Evolutionary conservation across 768 basidiomycete genomes (phyloP).

Genomic region (Rhizopogon rudus): DNA sequence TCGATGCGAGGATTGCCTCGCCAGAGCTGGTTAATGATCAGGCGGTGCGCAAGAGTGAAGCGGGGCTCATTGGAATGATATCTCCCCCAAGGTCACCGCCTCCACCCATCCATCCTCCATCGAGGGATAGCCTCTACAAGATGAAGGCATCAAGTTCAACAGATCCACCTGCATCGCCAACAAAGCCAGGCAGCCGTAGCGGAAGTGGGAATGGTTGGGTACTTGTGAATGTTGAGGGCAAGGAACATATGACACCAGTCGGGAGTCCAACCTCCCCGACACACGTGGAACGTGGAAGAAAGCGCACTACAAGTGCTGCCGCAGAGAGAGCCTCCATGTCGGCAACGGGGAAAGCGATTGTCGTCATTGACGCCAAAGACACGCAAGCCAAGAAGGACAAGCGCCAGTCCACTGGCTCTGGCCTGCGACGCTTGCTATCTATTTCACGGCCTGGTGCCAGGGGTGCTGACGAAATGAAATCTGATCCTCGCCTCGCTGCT

Average conservation of each 20-base stretch:
- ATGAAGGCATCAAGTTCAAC: constrained; percentile 15
- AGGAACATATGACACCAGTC: constrained; percentile 24
- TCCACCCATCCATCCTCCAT: constrained; percentile 21
- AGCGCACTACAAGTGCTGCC: constrained; percentile 9
- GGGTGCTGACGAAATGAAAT: constrained; percentile 23
- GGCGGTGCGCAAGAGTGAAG: constrained; percentile 55
- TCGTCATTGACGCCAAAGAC: constrained; percentile 54
- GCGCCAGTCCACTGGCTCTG: constrained; percentile 23
- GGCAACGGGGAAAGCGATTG: constrained; percentile 57
- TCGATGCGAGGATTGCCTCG: constrained; percentile 44
- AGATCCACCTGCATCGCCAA: constrained; percentile 25
- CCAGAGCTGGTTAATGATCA: constrained; percentile 47
- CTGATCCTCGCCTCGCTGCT: constrained; percentile 19
- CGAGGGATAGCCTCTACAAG: constrained; percentile 19
- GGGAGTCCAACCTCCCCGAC: constrained; percentile 22
- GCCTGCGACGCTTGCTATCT: constrained; percentile 27
- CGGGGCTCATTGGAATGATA: constrained; percentile 51
- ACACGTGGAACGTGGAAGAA: constrained; percentile 25
- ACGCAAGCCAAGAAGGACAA: constrained; percentile 20
- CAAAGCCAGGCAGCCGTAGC: constrained; percentile 27
- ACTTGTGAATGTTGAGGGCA: constrained; percentile 54
- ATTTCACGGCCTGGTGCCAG: constrained; percentile 23
- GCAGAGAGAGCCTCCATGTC: constrained; percentile 31
- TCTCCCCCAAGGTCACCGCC: constrained; percentile 24
- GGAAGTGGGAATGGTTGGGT: constrained; percentile 58